These are phyloP conservation scores for Populus tremula DNA, from an alignment of 345 rosid genomes.

Conservation along the genomic window DNA sequence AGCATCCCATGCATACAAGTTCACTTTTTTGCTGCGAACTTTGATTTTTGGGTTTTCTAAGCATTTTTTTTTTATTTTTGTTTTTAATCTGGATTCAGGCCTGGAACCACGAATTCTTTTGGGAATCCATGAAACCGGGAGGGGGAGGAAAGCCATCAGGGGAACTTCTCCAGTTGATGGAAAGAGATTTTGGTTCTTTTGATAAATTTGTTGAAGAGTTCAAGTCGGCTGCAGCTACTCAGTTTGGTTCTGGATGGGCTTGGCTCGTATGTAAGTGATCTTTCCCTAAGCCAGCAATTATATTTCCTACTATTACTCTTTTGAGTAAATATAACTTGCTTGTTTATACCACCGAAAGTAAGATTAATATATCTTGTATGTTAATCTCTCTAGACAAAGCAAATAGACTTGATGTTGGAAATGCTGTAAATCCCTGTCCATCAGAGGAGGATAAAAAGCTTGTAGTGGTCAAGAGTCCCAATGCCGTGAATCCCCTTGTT, in stretches of 20 bases:
- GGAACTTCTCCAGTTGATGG: constrained; percentile 63
- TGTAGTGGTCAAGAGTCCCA: constrained; percentile 77
- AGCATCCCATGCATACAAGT: not conserved
- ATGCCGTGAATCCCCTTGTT: constrained; percentile 88
- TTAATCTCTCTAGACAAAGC: constrained; percentile 60
- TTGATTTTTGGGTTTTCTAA: not conserved
- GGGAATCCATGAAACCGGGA: constrained; percentile 90
- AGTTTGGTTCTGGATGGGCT: constrained; percentile 97
- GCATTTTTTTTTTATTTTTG: not conserved
- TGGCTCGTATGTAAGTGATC: constrained; percentile 82
- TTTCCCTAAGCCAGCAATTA: not conserved
- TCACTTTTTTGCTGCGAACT: not conserved
- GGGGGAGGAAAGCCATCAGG: constrained; percentile 93
- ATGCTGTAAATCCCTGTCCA: constrained; percentile 65
- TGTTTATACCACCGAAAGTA: not conserved
- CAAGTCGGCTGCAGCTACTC: constrained; percentile 66
- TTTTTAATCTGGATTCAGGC: constrained; percentile 44
- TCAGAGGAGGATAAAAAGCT: constrained; percentile 76
- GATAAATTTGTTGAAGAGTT: constrained; percentile 50
- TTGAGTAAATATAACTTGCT: not conserved
- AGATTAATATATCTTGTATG: not conserved
- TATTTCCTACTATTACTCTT: constrained; percentile 1
- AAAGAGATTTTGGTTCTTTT: constrained; percentile 87
- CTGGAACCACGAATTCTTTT: constrained; percentile 93
- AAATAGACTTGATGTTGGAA: constrained; percentile 60